Base-by-base conservation (phyloP, 2,329 filamentous ascomycete genomes). In the Phialocephala sp. region DNA sequence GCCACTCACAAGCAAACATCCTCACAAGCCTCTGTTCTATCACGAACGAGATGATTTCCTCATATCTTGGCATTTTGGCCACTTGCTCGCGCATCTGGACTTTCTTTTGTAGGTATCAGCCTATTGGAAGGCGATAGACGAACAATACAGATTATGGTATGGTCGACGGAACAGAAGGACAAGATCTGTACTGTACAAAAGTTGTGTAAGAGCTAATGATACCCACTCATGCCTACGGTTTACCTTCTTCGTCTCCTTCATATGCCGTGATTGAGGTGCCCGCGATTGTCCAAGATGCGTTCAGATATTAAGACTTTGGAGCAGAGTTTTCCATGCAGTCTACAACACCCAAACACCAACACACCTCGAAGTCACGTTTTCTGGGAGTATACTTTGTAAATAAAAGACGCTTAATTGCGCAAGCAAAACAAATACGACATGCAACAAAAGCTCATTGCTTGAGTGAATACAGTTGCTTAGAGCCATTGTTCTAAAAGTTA, bases 181-280 rank as follows among this genome's bases (percentile, higher is more conserved):
- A 22, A 4, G 15, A 15, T 36, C 59, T 56, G 14, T 37, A 35
- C 41, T 41, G 57, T 55, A 56, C 22, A 60, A 47, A 55, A 41
- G 18, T 22, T 60, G 62, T 64, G 52, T 64, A 64, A 56, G 57
- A 64, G 45, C 56, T 22, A 64, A 64, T 64, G 62, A 64, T 64
- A 64, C 62, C 62, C 62, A 64, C 47, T 24, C 45, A 60, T 43
- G 62, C 39, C 58, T 37, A 36, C 9, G 6, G 6, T 3, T 32
- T 32, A 6, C 27, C 3, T 6, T 32, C 27, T 32, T 32, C 27
- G 27, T 32, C 27, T 32, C 27, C 3, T 6, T 32, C 27, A 32
- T 32, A 32, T 32, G 27, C 27, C 27, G 6, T 32, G 27, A 32
- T 32, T 32, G 27, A 32, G 27, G 27, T 32, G 27, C 27, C 3